Base-by-base conservation (phyloP, 345 rosid genomes). In the Heritiera littoralis region DNA sequence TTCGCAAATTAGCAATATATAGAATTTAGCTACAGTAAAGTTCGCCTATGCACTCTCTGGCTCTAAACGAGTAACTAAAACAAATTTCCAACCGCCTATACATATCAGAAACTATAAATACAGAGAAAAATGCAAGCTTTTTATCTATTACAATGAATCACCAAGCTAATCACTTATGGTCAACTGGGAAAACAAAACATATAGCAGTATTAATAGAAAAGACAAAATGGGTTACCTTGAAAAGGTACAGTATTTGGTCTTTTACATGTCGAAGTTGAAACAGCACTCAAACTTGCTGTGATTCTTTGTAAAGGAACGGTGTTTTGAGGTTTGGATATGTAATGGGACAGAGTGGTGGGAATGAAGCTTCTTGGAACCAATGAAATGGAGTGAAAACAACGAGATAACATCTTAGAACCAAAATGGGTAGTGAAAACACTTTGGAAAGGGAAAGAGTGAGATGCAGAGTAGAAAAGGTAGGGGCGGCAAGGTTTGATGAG, bases 141-240 rank as follows among this genome's bases (percentile, higher is more conserved):
- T 10, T 12, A 14, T 0, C 17, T 9, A 30, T 23, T 30, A 30
- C 43, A 52, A 49, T 15, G 23, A 72, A 30, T 51, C 61, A 51
- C 41, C 7, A 64, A 54, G 32, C 28, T 56, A 18, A 32, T 55
- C 61, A 66, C 28, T 35, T 18, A 14, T 11, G 5, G 35, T n/a
- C 32, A 51, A 54, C 38, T 17, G 5, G 49, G 8, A 10, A 49
- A 17, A 51, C 18, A 51, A 35, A n/a, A 52, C 5, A 52, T 14
- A 52, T 14, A 52, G 17, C 1, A 13, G 7, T 52, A 52, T 3
- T 10, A 17, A 35, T 6, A 40, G 43, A 32, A 66, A 63, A 4
- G 40, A 74, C 41, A 32, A 76, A 72, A 72, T 43, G 75, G 79
- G 79, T 40, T 76, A 90, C 95, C 94, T 88, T 80, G 93, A 80